These are phyloP conservation scores for Monilinia laxa DNA, from an alignment of 2,329 filamentous ascomycete genomes.

Conservation along the genomic window DNA sequence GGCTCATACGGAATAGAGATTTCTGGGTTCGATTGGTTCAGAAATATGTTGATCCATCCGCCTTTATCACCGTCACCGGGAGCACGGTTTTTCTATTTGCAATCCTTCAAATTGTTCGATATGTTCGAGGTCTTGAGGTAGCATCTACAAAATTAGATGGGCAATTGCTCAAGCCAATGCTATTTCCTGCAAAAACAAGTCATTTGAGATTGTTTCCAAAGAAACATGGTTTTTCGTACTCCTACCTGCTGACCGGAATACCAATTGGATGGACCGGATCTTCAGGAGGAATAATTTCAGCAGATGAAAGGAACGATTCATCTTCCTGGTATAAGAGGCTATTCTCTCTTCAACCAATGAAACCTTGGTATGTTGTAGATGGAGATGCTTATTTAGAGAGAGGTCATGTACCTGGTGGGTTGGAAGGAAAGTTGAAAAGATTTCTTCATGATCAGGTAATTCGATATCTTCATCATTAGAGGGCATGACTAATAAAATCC, in stretches of 20 bases:
- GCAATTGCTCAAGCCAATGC: conserved; percentile 44
- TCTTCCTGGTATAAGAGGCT: conserved; percentile 37
- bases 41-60: conserved; percentile 23
- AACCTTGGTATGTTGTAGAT: conserved; percentile 56
- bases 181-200: conserved; percentile 65
- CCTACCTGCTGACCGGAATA: conserved; percentile 67
- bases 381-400: conserved; percentile 61
- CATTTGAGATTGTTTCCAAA: conserved; percentile 67
- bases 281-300: conserved; percentile 57
- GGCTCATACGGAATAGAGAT: conserved; percentile 23
- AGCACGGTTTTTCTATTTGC: conserved; percentile 21
- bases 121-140: conserved; percentile 27
- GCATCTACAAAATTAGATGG: conserved; percentile 19
- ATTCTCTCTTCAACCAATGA: conserved; percentile 37
- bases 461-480: background rate
- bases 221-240: conserved; percentile 67
- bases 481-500: conserved; percentile 26
- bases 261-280: conserved; percentile 62
- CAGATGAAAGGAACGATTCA: conserved; percentile 36
- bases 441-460: conserved; percentile 58
- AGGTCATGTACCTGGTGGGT: conserved; percentile 50
- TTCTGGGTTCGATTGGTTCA: conserved; percentile 14
- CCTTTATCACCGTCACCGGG: conserved; percentile 23
- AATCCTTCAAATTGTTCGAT: conserved; percentile 31
- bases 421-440: conserved; percentile 61